These are phyloP conservation scores for Pouteria campechiana DNA, from an alignment of 179 eudicot genomes.

Conservation along the genomic window DNA sequence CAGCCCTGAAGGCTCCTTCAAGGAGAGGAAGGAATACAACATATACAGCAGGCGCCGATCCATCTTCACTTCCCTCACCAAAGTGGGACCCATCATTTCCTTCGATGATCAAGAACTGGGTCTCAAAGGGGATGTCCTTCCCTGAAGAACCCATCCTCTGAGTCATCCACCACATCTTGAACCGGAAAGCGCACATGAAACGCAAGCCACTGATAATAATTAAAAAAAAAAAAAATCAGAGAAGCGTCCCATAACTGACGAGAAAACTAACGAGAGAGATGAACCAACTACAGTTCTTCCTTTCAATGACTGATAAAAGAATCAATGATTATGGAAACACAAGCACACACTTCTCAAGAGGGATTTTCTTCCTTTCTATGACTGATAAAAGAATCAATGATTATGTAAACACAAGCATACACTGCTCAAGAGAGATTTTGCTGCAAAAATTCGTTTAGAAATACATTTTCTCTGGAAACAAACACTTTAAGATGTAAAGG, in stretches of 20 bases:
- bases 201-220: slow-evolving; percentile 40
- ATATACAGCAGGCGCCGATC: slow-evolving; percentile 20
- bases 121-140: slow-evolving; percentile 57
- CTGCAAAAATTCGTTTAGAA: too few relatives aligned
- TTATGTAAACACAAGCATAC: neutral
- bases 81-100: slow-evolving; percentile 25
- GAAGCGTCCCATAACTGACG: too few relatives aligned
- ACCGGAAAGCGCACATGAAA: slow-evolving; percentile 70
- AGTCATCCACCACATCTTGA: slow-evolving; percentile 94
- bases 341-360: too few relatives aligned
- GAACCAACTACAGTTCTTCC: too few relatives aligned
- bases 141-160: slow-evolving; percentile 66
- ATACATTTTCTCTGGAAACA: too few relatives aligned
- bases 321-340: neutral
- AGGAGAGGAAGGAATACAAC: slow-evolving; percentile 66
- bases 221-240: neutral
- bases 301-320: too few relatives aligned
- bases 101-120: slow-evolving; percentile 66
- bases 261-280: too few relatives aligned
- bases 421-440: too few relatives aligned
- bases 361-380: too few relatives aligned
- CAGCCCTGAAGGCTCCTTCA: slow-evolving; percentile 77
- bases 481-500: too few relatives aligned
- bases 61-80: slow-evolving; percentile 6
- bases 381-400: neutral